phyloP scores from a whole-genome alignment of 2,329 filamentous ascomycete genomes.

The Trichoderma sp. region DNA sequence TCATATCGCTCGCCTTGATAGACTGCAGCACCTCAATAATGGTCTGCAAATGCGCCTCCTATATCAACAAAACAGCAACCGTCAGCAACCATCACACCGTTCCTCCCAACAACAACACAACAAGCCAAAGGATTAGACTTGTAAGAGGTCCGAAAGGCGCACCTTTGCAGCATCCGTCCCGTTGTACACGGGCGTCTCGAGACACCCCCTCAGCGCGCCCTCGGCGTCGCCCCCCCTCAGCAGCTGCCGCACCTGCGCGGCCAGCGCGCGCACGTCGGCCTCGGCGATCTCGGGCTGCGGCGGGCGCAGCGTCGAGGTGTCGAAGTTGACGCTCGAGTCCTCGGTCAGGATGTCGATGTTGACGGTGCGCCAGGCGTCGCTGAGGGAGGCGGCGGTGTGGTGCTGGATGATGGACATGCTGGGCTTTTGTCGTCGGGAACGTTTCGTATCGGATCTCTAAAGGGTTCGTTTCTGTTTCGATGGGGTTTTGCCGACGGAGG shows the following conservation, averaged over 20 bases:
- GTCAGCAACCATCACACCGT: background rate
- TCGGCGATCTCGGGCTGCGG: constrained; percentile 73
- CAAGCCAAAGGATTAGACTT: background rate
- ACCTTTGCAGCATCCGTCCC: constrained; percentile 62
- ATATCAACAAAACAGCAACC: constrained; percentile 23
- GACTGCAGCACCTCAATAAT: constrained; percentile 93
- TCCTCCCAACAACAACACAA: background rate
- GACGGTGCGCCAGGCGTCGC: constrained; percentile 80
- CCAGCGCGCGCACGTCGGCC: constrained; percentile 74
- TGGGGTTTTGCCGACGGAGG: too few relatives aligned
- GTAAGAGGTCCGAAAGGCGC: constrained; percentile 19
- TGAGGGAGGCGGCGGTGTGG: constrained; percentile 61
- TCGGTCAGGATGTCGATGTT: constrained; percentile 91
- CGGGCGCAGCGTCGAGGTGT: constrained; percentile 79
- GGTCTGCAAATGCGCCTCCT: constrained; percentile 85
- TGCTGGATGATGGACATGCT: constrained; percentile 69
- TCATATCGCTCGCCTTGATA: constrained; percentile 96
- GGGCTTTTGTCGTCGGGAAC: background rate
- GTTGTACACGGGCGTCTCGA: constrained; percentile 82
- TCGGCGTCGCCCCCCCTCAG: constrained; percentile 84
- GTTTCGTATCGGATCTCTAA: too few relatives aligned
- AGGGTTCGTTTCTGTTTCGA: background rate
- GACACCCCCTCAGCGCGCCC: constrained; percentile 78
- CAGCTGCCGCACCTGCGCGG: constrained; percentile 82
- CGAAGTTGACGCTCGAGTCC: constrained; percentile 89